Percentiles rank a stretch among this genome's conserved stretches.
Evolutionary conservation across 768 basidiomycete species (phyloP).

Genomic region (Mycena albidolilacea): DNA sequence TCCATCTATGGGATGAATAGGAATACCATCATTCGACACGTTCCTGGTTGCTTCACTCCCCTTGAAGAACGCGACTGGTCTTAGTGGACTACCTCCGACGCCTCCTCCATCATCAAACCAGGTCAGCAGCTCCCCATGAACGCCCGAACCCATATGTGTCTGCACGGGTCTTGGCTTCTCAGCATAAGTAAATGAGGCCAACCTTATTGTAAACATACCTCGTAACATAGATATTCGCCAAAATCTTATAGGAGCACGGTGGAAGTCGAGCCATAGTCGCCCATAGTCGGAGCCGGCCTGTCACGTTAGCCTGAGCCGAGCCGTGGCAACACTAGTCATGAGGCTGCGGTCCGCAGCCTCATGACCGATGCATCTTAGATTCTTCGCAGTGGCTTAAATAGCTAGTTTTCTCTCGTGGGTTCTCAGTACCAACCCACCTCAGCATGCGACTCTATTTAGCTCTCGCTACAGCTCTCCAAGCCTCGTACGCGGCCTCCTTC

Average conservation of each 20-base stretch:
- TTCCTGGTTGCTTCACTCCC: neutral
- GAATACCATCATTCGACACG: too few species aligned
- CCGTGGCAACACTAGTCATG: too few species aligned
- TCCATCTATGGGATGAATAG: neutral
- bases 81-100: too few species aligned
- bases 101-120: neutral
- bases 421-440: neutral
- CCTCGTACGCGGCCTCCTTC: neutral
- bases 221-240: too few species aligned
- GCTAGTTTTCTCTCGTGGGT: neutral
- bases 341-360: too few species aligned
- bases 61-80: neutral
- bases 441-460: neutral
- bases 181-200: too few species aligned
- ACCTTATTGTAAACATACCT: too few species aligned
- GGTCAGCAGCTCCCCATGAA: neutral
- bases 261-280: too few species aligned
- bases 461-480: conserved; percentile 5
- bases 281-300: too few species aligned
- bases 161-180: too few species aligned
- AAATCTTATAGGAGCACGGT: too few species aligned
- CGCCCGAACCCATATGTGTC: neutral
- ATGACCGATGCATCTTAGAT: neutral
- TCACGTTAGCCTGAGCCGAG: too few species aligned
- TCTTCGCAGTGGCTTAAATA: neutral